Conservation (phyloP, 805 yeast genomes). For the Grigorovia yakushimaensis region DNA sequence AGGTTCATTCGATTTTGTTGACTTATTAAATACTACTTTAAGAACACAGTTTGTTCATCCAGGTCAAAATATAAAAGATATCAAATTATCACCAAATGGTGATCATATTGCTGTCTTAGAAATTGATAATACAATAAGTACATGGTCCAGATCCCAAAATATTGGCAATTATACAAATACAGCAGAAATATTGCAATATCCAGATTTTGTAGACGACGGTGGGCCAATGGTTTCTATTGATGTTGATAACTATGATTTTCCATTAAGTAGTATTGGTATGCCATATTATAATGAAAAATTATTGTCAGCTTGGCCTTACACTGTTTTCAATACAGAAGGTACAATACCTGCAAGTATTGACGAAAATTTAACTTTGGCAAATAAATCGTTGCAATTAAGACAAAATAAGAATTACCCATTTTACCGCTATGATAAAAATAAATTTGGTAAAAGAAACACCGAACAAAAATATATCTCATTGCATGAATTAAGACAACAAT, state of each 20-base stretch:
- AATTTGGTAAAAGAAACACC: conserved; percentile 48
- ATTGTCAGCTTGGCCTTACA: conserved; percentile 71
- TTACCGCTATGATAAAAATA: conserved; percentile 48
- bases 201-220: conserved; percentile 36
- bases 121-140: conserved; percentile 39
- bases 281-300: conserved; percentile 75
- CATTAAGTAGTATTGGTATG: conserved; percentile 69
- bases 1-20: conserved; percentile 83
- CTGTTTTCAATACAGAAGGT: conserved; percentile 52
- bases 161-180: conserved; percentile 24
- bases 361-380: conserved; percentile 15
- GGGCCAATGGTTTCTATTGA: conserved; percentile 18
- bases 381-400: conserved; percentile 1
- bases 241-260: conserved; percentile 39
- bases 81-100: conserved; percentile 46
- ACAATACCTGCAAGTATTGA: conserved; percentile 49
- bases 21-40: conserved; percentile 64
- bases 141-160: conserved; percentile 24
- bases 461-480: conserved; percentile 35
- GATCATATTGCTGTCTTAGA: conserved; percentile 68
- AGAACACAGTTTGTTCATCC: conserved; percentile 29
- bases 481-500: conserved; percentile 20
- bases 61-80: conserved; percentile 25
- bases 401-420: conserved; percentile 29
- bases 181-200: conserved; percentile 43